phyloP scores from a whole-genome alignment of 306 rosid genomes.

The Acmispon strigosus region DNA sequence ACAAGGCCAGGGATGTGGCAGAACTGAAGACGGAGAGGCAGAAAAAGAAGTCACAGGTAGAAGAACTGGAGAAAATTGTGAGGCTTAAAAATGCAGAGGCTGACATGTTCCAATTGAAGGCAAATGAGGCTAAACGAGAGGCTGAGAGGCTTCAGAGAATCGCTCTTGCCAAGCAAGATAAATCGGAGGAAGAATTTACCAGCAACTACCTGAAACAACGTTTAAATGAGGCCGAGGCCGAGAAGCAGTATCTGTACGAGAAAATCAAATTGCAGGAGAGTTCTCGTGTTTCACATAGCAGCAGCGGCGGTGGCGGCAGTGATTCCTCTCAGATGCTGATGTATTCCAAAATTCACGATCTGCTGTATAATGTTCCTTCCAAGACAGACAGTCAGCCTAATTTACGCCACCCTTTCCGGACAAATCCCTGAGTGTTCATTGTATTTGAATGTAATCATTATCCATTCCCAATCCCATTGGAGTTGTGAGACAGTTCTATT shows the following conservation, averaged over 20 bases:
- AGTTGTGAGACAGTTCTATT: not conserved
- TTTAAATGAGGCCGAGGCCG: constrained; percentile 5
- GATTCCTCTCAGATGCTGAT: constrained; percentile 7
- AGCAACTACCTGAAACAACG: constrained; percentile 17
- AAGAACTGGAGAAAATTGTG: constrained; percentile 11
- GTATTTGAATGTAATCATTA: not conserved
- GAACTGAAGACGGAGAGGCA: constrained; percentile 11
- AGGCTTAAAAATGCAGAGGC: constrained; percentile 17
- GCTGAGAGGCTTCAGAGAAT: constrained; percentile 11
- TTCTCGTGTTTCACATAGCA: constrained; percentile 1
- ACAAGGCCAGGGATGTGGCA: not conserved
- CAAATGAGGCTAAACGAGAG: constrained; percentile 15
- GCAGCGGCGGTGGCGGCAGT: not conserved
- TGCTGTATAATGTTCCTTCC: not conserved
- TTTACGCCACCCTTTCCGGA: not conserved
- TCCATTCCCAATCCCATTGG: not conserved
- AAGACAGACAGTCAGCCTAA: not conserved
- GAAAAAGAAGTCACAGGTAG: constrained; percentile 7
- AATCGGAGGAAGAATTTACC: constrained; percentile 14
- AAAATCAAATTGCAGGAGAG: constrained; percentile 18
- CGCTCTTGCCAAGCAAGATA: constrained; percentile 10
- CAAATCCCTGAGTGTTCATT: not conserved
- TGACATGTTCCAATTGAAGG: constrained; percentile 11
- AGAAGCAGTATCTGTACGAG: constrained; percentile 12
- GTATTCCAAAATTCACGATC: constrained; percentile 16